Percentiles rank a stretch among this genome's conserved stretches.
phyloP scores from a whole-genome alignment of 306 rosid species.

The Betula pendula region DNA sequence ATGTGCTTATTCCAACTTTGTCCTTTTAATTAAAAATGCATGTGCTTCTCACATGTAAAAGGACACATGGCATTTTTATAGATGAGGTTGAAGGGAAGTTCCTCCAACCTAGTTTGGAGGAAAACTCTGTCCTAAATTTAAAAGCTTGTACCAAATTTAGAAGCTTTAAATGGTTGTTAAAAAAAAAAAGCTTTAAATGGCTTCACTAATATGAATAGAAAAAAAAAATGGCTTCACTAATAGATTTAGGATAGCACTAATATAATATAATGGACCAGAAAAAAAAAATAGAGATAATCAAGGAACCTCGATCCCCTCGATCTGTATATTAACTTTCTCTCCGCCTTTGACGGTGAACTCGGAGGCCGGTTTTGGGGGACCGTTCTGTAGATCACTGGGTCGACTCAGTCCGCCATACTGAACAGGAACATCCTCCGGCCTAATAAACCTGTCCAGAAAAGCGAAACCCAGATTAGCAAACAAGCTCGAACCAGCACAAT shows the following conservation, averaged over 20 bases:
- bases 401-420: slow-evolving; percentile 92
- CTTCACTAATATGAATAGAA: too few species aligned
- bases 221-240: too few species aligned
- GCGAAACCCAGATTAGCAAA: slow-evolving; percentile 16
- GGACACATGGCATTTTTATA: too few species aligned
- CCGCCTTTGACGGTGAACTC: slow-evolving; percentile 93
- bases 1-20: too few species aligned
- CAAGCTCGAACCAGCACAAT: slow-evolving; percentile 2
- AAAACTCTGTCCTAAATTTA: too few species aligned
- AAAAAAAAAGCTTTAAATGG: too few species aligned
- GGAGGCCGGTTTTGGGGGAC: slow-evolving; percentile 92
- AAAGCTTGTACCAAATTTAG: too few species aligned
- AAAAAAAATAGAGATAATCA: background rate
- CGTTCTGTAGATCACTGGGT: slow-evolving; percentile 62
- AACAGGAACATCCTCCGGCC: slow-evolving; percentile 92
- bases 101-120: too few species aligned
- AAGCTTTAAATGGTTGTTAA: too few species aligned
- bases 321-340: slow-evolving; percentile 94
- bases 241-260: background rate
- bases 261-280: background rate
- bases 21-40: too few species aligned
- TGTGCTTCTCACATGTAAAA: too few species aligned
- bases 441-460: slow-evolving; percentile 57
- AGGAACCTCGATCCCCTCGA: slow-evolving; percentile 94
- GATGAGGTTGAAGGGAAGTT: too few species aligned